Base-by-base conservation (phyloP, 1,284 basidiomycete genomes). In the Pholiota adiposa region DNA sequence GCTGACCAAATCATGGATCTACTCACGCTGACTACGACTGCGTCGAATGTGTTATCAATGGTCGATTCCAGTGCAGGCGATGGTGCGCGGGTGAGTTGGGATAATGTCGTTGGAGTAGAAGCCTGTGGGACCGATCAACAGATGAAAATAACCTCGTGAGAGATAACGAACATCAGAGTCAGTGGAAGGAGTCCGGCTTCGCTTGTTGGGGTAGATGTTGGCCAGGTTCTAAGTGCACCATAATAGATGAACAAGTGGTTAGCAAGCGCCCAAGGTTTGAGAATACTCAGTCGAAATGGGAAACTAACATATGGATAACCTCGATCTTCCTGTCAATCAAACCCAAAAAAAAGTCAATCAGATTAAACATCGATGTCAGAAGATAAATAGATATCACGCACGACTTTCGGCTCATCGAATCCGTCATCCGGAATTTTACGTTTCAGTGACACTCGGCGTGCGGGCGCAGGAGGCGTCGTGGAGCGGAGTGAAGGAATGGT, bases 171-270 rank as follows among this genome's bases (percentile, higher is more conserved):
- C 68, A 29, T 72, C 67, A 12, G 64, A 65, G 56, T 78, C 75
- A 4, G 70, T 60, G 6, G 82, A 77, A 14, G 83, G 83, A 38
- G 82, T 83, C 71, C 71, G 78, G 70, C 77, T 80, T 57, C 82
- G 68, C 62, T 84, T 84, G 65, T 81, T 75, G 16, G 83, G 82
- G 51, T 80, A 79, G 49, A 79, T 75, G 53, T 76, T 70, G n/a
- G 70, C 68, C n/a, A 79, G 71, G 56, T 79, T 79, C 79, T 80
- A 18, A n/a, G 31, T n/a, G 23, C 38, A 18, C 33, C 12, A 27
- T 51, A 49, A 33, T 53, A 23, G 5, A 27, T 4, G 51, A 8
- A 16, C 4, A n/a, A 11, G 9, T 40, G 36, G 25, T 27, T 19
- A 40, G 33, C 25, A 41, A 29, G 36, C 36, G 34, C 51, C 23